Conservation (phyloP, 345 rosid genomes). For the Linum usitatissimum region DNA sequence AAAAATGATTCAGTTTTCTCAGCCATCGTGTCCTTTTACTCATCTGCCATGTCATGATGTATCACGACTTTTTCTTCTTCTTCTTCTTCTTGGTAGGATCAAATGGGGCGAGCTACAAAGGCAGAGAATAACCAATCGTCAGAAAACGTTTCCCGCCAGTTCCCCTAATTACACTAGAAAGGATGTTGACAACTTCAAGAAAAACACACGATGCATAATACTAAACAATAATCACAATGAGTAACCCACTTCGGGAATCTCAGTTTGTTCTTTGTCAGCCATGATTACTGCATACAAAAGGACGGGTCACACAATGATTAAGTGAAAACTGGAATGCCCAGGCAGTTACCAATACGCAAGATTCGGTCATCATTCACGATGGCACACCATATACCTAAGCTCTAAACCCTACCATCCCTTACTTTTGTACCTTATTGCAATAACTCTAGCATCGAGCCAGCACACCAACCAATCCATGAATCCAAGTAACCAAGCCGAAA, state of each 20-base stretch:
- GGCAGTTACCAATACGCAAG: too few species aligned
- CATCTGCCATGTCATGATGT: conserved; percentile 53
- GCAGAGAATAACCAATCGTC: not conserved
- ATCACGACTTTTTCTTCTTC: conserved; percentile 79
- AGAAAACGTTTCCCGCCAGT: not conserved
- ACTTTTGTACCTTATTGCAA: too few species aligned
- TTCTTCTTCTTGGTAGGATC: conserved; percentile 94
- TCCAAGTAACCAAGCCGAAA: too few species aligned
- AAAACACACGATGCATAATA: too few species aligned
- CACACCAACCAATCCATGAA: too few species aligned
- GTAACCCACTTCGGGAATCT: too few species aligned
- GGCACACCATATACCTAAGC: too few species aligned
- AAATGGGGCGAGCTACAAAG: conserved; percentile 60
- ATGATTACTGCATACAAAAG: conserved; percentile 17
- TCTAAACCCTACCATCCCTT: too few species aligned
- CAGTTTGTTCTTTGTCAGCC: conserved; percentile 49
- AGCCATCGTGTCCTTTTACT: conserved; percentile 44
- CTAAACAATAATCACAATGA: not conserved
- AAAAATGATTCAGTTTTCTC: conserved; percentile 64
- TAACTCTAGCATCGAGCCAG: too few species aligned
- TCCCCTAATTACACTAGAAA: too few species aligned
- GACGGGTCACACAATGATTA: not conserved
- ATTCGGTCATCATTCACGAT: too few species aligned
- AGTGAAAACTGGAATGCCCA: too few species aligned
- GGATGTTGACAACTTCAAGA: not conserved